Conservation (phyloP, 306 rosid genomes). For the Corylus avellana region DNA sequence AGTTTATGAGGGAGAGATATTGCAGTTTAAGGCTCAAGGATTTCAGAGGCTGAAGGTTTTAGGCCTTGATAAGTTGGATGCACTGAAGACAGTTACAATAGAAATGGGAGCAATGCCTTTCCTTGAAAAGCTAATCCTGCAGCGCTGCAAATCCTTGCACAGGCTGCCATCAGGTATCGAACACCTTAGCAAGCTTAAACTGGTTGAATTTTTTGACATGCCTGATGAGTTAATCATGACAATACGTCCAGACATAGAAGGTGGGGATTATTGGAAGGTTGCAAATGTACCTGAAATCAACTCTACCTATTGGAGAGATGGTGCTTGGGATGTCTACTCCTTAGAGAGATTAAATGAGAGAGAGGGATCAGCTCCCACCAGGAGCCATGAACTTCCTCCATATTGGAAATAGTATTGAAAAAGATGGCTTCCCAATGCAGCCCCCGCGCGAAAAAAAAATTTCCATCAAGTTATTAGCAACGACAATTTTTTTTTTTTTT, state of each 20-base stretch:
- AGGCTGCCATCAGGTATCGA: slow-evolving; percentile 65
- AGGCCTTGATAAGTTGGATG: slow-evolving; percentile 58
- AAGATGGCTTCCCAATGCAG: no score
- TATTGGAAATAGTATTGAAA: background rate
- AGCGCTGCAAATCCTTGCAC: slow-evolving; percentile 46
- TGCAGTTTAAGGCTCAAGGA: slow-evolving; percentile 49
- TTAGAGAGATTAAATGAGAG: slow-evolving; percentile 18
- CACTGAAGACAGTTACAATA: slow-evolving; percentile 42
- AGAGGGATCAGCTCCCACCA: background rate
- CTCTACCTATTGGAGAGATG: slow-evolving; percentile 63
- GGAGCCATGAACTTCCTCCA: background rate
- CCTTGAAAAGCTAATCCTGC: slow-evolving; percentile 58
- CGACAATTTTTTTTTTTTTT: no score
- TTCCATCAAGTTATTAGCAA: no score
- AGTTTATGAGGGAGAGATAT: slow-evolving; percentile 45
- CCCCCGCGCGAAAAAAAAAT: no score
- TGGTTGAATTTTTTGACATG: slow-evolving; percentile 62
- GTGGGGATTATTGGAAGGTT: slow-evolving; percentile 53
- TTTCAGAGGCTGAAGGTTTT: slow-evolving; percentile 64
- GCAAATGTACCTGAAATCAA: slow-evolving; percentile 56
- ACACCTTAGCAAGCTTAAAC: slow-evolving; percentile 46
- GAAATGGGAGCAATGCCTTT: slow-evolving; percentile 62
- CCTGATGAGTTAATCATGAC: slow-evolving; percentile 55
- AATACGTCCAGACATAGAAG: slow-evolving; percentile 42
- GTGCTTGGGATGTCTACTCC: slow-evolving; percentile 62